Evolutionary conservation across 2,329 filamentous ascomycete species (phyloP), one percentile per base, ranked within the genome.

Genomic region (Sporothrix sp.): DNA sequence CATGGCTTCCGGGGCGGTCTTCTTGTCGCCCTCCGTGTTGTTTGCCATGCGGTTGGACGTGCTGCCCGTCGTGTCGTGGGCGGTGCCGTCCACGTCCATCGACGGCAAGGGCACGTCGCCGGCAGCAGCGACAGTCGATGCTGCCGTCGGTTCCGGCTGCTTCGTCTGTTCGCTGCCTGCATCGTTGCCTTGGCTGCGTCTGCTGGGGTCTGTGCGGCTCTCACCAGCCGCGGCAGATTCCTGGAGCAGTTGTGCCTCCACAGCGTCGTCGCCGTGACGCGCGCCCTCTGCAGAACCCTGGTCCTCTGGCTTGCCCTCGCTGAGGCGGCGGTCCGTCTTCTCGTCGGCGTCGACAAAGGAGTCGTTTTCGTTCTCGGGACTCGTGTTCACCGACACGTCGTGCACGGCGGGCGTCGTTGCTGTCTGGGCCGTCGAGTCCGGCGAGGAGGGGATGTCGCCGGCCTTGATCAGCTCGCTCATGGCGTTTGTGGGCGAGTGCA

Each of bases 321-420:
- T 62, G 11, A 60, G 60, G 8, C 57, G 58, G 42, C 63, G 58
- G 43, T 65, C 61, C 43, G 53, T 63, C 61, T 58, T 70, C 61
- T 61, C 68, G 59, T 57, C 68, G 54, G 72, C 72, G 53, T 81
- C 72, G 14, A 71, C 64, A 57, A 77, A 78, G 38, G 76, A 74
- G 43, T 76, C 71, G 16, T 72, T 74, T 44, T 88, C 84, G 50
- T 84, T 78, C 50, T 85, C 84, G 1, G 84, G 82, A 58, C 84
- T 89, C 2, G 85, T 89, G 57, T 84, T 82, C 1, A 84, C 79
- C 1, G 85, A 89, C 7, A 74, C 76, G 55, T 84, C 78, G 53
- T 82, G 76, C 35, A 82, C 74, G 32, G 75, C 77, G 2, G 87
- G 84, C 0, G 87, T 93, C 20, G 83, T 80, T 50, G 81, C 81